A percentile compares a stretch with the other conserved stretches of the same genome.
Evolutionary conservation across 2,329 filamentous ascomycete species (phyloP).

Genomic region (Neurospora crassa): DNA sequence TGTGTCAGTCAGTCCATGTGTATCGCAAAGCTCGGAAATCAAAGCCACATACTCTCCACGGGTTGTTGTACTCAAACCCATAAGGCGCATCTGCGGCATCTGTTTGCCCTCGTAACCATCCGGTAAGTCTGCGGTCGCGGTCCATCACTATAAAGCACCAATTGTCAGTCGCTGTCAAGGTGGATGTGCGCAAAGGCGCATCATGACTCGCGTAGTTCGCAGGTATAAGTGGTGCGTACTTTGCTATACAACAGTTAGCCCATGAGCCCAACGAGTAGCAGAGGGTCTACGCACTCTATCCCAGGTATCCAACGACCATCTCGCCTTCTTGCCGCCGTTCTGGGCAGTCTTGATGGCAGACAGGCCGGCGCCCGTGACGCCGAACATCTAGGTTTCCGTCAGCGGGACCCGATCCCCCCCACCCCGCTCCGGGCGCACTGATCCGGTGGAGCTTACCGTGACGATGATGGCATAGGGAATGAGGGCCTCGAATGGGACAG

Average conservation of each 20-base stretch:
- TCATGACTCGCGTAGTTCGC: background rate
- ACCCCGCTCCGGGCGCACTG: background rate
- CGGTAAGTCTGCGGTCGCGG: slow-evolving; percentile 52
- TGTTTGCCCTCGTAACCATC: slow-evolving; percentile 47
- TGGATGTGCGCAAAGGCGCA: slow-evolving; percentile 1
- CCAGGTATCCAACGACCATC: slow-evolving; percentile 54
- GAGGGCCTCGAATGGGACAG: slow-evolving; percentile 53
- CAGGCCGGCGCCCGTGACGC: slow-evolving; percentile 47
- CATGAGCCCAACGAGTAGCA: background rate
- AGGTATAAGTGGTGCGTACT: slow-evolving; percentile 29
- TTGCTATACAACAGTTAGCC: slow-evolving; percentile 36
- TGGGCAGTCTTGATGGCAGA: slow-evolving; percentile 46
- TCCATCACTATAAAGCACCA: slow-evolving; percentile 46
- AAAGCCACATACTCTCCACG: slow-evolving; percentile 47
- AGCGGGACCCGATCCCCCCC: background rate
- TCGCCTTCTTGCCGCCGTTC: slow-evolving; percentile 51
- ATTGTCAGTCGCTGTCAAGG: slow-evolving; percentile 14
- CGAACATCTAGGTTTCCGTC: slow-evolving; percentile 46
- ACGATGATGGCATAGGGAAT: slow-evolving; percentile 57
- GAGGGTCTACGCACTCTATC: slow-evolving; percentile 37
- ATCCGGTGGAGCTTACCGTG: slow-evolving; percentile 34
- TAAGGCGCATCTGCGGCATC: slow-evolving; percentile 44
- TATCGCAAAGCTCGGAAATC: background rate
- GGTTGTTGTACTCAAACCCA: slow-evolving; percentile 54
- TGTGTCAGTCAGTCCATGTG: slow-evolving; percentile 11